phyloP scores from a whole-genome alignment of 2,329 filamentous ascomycete genomes.

The Neurospora sp. region DNA sequence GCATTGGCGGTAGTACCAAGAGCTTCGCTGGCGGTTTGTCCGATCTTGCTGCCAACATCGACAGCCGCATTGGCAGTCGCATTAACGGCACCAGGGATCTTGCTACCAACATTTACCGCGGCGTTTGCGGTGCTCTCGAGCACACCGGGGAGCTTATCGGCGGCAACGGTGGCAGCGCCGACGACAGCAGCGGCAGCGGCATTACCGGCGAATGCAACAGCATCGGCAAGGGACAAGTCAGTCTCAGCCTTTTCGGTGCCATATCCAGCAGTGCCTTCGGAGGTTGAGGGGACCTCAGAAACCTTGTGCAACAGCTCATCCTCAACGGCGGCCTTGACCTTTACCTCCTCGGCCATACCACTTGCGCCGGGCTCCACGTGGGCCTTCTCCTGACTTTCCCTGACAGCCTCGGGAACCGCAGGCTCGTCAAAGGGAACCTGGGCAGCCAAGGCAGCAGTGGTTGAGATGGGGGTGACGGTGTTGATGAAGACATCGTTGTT shows the following conservation, averaged over 20 bases:
- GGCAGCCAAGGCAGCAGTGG: conserved; percentile 60
- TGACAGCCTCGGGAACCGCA: conserved; percentile 54
- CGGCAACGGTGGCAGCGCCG: conserved; percentile 15
- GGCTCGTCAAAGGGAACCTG: conserved; percentile 50
- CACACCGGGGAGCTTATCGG: neutral
- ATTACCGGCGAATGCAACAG: conserved; percentile 30
- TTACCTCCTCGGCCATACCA: conserved; percentile 53
- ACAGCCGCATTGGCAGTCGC: conserved; percentile 14
- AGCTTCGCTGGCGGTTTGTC: conserved; percentile 1
- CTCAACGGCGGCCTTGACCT: conserved; percentile 63
- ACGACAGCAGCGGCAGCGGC: conserved; percentile 32
- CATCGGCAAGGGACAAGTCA: conserved; percentile 30
- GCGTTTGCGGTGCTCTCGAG: conserved; percentile 20
- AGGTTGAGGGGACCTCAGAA: conserved; percentile 46
- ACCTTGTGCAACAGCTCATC: conserved; percentile 61
- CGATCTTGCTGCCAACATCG: conserved; percentile 1
- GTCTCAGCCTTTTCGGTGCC: conserved; percentile 44
- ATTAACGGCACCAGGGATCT: conserved; percentile 15
- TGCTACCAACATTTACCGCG: conserved; percentile 22
- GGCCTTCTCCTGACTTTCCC: conserved; percentile 62
- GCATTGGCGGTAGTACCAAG: conserved; percentile 1
- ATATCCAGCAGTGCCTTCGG: conserved; percentile 43
- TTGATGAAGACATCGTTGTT: conserved; percentile 37
- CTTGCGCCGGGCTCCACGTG: conserved; percentile 58
- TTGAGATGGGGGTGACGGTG: conserved; percentile 44